Evolutionary conservation across 2,329 filamentous ascomycete species (phyloP).

Genomic region (Teratosphaeria pseudoeucalypti): DNA sequence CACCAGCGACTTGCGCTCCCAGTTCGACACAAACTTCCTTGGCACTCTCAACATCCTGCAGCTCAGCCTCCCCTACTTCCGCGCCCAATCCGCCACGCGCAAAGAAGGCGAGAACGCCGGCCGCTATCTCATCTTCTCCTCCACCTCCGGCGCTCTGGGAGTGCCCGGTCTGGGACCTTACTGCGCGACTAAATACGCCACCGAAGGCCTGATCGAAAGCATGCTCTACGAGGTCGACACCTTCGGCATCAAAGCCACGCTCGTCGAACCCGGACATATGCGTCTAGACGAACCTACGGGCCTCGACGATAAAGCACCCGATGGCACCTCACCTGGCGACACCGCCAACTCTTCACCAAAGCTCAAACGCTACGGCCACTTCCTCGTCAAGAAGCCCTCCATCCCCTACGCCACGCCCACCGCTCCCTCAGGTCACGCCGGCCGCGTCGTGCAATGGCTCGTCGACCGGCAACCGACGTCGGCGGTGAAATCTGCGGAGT

Average conservation of each 20-base stretch:
- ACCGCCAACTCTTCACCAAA: constrained; percentile 1
- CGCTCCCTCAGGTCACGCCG: constrained; percentile 77
- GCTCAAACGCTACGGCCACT: constrained; percentile 80
- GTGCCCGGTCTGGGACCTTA: constrained; percentile 89
- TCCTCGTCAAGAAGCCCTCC: constrained; percentile 76
- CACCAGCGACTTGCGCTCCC: constrained; percentile 84
- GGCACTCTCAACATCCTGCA: constrained; percentile 91
- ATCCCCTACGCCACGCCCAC: constrained; percentile 69
- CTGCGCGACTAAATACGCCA: constrained; percentile 93
- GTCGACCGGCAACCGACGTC: constrained; percentile 86
- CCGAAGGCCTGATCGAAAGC: constrained; percentile 88
- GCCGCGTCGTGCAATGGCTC: constrained; percentile 88
- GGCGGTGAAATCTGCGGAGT: constrained; percentile 81
- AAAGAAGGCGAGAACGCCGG: constrained; percentile 38
- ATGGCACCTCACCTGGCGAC: constrained; percentile 1
- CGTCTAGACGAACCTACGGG: constrained; percentile 63
- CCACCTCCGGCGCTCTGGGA: constrained; percentile 81
- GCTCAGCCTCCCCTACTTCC: constrained; percentile 76
- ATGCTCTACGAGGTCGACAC: constrained; percentile 91
- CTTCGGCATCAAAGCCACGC: constrained; percentile 86
- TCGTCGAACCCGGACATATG: constrained; percentile 85
- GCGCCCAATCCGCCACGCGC: constrained; percentile 46
- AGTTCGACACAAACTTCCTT: constrained; percentile 97
- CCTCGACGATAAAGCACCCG: constrained; percentile 19
- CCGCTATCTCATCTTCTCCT: constrained; percentile 89